Conservation (phyloP, 768 basidiomycete species). For the Termitomyces sp. region DNA sequence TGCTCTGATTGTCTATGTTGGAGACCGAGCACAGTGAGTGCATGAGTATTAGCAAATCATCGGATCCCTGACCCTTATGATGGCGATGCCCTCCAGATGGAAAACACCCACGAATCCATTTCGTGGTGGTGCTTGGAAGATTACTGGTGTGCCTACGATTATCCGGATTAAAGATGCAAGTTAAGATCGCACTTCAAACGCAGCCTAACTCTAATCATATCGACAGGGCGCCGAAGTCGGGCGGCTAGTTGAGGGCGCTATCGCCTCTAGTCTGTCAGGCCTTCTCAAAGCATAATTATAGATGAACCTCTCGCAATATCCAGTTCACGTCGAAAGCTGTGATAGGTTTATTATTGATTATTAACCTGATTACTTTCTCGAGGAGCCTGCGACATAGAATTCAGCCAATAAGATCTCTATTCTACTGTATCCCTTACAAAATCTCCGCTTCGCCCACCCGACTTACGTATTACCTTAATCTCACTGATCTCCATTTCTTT, state of each 20-base stretch:
- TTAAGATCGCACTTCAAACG: not conserved
- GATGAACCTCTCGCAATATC: not conserved
- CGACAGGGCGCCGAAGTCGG: conserved; percentile 34
- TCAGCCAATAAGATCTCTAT: not conserved
- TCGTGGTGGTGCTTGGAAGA: conserved; percentile 60
- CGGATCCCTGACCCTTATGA: not conserved
- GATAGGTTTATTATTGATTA: too few relatives aligned
- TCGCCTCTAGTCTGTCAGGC: conserved; percentile 24
- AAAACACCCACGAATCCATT: conserved; percentile 54
- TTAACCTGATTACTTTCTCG: not conserved
- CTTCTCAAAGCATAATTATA: conserved; percentile 22
- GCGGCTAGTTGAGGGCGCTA: conserved; percentile 41
- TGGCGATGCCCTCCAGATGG: conserved; percentile 53
- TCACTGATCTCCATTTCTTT: conserved; percentile 78
- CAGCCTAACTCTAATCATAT: conserved; percentile 2
- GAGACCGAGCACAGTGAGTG: conserved; percentile 58
- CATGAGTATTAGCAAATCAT: not conserved
- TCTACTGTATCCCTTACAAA: conserved; percentile 39
- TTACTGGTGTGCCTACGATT: conserved; percentile 63
- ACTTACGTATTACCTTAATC: conserved; percentile 62
- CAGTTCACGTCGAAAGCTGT: not conserved
- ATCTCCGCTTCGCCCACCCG: conserved; percentile 73
- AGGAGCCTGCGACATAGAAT: not conserved
- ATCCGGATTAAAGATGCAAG: conserved; percentile 54
- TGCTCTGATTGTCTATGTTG: conserved; percentile 67